Percentiles rank a stretch among this genome's conserved stretches.
Evolutionary conservation across 371 early-diverging fungal genomes (phyloP).

Genomic region (Actinomortierella wolfii): DNA sequence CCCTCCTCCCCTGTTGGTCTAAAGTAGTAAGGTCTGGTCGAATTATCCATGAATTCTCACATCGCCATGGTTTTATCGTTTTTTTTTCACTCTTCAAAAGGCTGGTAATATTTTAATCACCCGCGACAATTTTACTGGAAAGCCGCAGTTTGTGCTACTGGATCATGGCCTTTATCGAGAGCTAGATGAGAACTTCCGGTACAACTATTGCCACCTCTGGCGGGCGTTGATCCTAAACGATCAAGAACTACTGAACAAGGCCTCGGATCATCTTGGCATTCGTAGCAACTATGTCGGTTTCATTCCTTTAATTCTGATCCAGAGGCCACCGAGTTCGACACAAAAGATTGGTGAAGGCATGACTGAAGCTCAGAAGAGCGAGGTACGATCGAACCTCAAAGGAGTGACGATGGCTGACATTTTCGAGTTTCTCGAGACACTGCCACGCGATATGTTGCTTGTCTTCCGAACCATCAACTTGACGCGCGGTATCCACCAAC

Average conservation of each 20-base stretch:
- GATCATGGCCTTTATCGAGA: constrained; percentile 93
- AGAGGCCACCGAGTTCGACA: constrained; percentile 32
- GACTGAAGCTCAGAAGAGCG: constrained; percentile 26
- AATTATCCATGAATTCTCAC: no score
- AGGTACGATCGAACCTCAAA: constrained; percentile 36
- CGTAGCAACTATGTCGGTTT: constrained; percentile 36
- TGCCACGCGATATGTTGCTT: constrained; percentile 52
- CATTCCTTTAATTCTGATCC: constrained; percentile 46
- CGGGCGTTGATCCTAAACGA: constrained; percentile 49
- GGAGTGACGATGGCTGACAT: constrained; percentile 47
- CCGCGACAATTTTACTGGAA: constrained; percentile 24
- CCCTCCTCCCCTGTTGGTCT: not conserved
- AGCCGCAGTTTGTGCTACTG: constrained; percentile 72
- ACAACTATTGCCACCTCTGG: constrained; percentile 90
- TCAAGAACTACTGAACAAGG: constrained; percentile 13
- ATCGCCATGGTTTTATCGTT: constrained; percentile 67
- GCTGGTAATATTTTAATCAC: constrained; percentile 37
- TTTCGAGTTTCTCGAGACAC: constrained; percentile 48
- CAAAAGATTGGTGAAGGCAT: constrained; percentile 47
- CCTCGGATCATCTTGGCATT: constrained; percentile 35
- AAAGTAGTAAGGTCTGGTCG: no score
- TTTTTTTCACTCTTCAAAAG: constrained; percentile 48
- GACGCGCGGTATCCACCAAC: constrained; percentile 50
- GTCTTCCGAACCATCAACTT: constrained; percentile 51
- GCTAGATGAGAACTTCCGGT: constrained; percentile 70